A percentile compares a stretch with the other conserved stretches of the same genome.
These are phyloP conservation scores for Coemansia sp. DNA, from an alignment of 192 early-diverging fungal species.

Conservation along the genomic window DNA sequence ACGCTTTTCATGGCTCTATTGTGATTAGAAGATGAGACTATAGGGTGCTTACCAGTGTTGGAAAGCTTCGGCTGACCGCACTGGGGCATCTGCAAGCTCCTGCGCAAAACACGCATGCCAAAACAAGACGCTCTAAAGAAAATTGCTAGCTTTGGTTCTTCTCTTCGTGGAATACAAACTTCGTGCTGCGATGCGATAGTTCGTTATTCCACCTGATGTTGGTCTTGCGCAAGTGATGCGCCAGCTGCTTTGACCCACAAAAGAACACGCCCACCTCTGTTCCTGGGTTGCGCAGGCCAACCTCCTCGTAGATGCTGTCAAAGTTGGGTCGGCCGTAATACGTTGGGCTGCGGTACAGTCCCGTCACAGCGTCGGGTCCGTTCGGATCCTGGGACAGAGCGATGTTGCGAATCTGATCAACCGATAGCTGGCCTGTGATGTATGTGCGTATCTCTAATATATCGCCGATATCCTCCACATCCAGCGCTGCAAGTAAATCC, in stretches of 20 bases:
- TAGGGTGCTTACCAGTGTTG: no score
- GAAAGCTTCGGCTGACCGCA: no score
- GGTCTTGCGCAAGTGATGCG: slow-evolving; percentile 45
- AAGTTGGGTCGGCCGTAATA: slow-evolving; percentile 85
- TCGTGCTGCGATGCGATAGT: slow-evolving; percentile 51
- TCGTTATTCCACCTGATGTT: slow-evolving; percentile 35
- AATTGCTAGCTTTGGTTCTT: slow-evolving; percentile 13
- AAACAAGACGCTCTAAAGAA: not conserved
- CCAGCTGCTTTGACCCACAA: slow-evolving; percentile 70
- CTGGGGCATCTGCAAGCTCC: no score
- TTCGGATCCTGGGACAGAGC: slow-evolving; percentile 54
- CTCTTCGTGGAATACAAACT: slow-evolving; percentile 66
- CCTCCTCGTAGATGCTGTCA: slow-evolving; percentile 62
- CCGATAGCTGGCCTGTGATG: slow-evolving; percentile 58
- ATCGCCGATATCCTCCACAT: slow-evolving; percentile 56
- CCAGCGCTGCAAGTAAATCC: slow-evolving; percentile 62
- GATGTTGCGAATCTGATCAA: slow-evolving; percentile 65
- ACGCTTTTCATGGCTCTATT: no score
- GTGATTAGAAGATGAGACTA: no score
- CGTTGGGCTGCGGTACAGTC: slow-evolving; percentile 61
- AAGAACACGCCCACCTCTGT: slow-evolving; percentile 78
- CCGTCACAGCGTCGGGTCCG: slow-evolving; percentile 70
- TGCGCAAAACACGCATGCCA: no score
- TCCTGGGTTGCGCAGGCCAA: slow-evolving; percentile 54
- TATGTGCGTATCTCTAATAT: slow-evolving; percentile 68